Conservation (phyloP, 1,284 basidiomycete species). For the Coriolopsis trogii region DNA sequence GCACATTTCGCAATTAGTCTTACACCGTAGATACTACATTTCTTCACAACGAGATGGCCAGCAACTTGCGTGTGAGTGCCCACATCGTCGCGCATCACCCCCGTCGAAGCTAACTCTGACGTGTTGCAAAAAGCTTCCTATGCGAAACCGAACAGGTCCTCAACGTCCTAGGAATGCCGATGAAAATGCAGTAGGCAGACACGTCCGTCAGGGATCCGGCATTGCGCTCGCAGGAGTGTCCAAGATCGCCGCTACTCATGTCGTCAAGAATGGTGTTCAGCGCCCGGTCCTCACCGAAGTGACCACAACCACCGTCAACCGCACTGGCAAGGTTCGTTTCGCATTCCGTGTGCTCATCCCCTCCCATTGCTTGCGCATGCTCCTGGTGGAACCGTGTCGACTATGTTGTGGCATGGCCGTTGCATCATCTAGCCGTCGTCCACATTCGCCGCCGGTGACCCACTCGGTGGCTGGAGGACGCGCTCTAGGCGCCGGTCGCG, state of each 20-base stretch:
- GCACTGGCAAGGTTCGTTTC: constrained; percentile 55
- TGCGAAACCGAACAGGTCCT: constrained; percentile 44
- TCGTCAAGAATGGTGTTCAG: constrained; percentile 48
- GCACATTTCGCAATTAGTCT: constrained; percentile 24
- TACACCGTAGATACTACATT: constrained; percentile 37
- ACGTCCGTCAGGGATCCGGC: constrained; percentile 61
- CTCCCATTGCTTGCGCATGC: background rate
- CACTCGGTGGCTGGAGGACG: constrained; percentile 12
- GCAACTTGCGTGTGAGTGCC: constrained; percentile 54
- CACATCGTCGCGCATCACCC: background rate
- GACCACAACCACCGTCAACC: constrained; percentile 69
- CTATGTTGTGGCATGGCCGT: background rate
- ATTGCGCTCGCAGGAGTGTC: constrained; percentile 45
- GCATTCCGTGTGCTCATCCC: background rate
- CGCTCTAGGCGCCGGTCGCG: constrained; percentile 21
- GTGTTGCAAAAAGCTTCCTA: constrained; percentile 34
- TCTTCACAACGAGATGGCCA: constrained; percentile 50
- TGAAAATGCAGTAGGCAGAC: constrained; percentile 72
- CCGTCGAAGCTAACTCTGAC: constrained; percentile 6
- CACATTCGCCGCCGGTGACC: constrained; percentile 5
- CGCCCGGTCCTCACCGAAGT: constrained; percentile 74
- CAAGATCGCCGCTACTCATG: constrained; percentile 36
- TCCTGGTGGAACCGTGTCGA: background rate
- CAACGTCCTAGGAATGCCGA: constrained; percentile 65
- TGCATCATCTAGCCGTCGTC: background rate